These are phyloP conservation scores for Agaricus sinodeliciosus DNA, from an alignment of 768 basidiomycete genomes.

Conservation along the genomic window DNA sequence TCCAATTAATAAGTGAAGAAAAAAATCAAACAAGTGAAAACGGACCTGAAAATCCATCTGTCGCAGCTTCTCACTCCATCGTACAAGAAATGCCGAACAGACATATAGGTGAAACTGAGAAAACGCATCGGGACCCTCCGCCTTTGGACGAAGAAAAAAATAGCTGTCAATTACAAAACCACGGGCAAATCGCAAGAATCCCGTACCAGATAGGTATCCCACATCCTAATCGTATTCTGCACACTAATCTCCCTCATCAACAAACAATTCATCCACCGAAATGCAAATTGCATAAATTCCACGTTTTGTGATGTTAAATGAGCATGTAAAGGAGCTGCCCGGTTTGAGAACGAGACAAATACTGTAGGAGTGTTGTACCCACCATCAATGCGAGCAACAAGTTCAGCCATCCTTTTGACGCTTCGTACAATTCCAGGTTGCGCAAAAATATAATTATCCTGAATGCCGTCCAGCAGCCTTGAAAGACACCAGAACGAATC, in stretches of 20 bases:
- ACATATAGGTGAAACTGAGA: slow-evolving; percentile 99
- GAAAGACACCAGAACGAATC: slow-evolving; percentile 99
- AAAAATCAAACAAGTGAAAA: neutral
- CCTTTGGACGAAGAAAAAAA: slow-evolving; percentile 53
- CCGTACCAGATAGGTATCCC: slow-evolving; percentile 94
- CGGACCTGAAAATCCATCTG: slow-evolving; percentile 98
- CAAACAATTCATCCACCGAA: slow-evolving; percentile 99
- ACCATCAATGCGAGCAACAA: slow-evolving; percentile 89
- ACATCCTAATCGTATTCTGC: slow-evolving; percentile 96
- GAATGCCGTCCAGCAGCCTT: slow-evolving; percentile 91
- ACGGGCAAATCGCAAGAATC: neutral
- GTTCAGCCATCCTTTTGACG: slow-evolving; percentile 89
- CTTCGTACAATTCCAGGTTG: slow-evolving; percentile 96
- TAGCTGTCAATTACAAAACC: neutral
- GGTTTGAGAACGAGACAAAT: neutral
- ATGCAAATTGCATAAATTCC: slow-evolving; percentile 99
- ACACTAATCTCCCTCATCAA: slow-evolving; percentile 98
- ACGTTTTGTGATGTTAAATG: slow-evolving; percentile 90
- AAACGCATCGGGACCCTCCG: slow-evolving; percentile 96
- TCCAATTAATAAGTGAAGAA: neutral
- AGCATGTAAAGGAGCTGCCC: slow-evolving; percentile 70
- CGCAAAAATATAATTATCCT: slow-evolving; percentile 95
- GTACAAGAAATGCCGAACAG: slow-evolving; percentile 93
- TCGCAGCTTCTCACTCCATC: slow-evolving; percentile 89
- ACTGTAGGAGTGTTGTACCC: neutral